Evolutionary conservation across 2,329 filamentous ascomycete genomes (phyloP).

Genomic region (Zasmidium angulare): DNA sequence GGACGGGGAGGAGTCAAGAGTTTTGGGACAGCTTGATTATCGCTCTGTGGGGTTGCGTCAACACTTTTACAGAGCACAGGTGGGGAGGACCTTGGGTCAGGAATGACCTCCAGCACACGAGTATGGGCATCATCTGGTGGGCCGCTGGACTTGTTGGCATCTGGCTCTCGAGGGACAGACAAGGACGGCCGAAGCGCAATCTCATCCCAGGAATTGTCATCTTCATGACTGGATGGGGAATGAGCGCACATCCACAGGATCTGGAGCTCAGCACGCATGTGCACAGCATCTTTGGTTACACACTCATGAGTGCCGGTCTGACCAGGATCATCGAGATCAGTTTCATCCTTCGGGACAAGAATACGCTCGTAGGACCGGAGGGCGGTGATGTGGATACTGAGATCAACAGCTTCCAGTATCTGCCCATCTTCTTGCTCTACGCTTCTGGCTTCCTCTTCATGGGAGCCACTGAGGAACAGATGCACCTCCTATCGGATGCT

Average conservation of each 20-base stretch:
- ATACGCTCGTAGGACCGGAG: slow-evolving; percentile 34
- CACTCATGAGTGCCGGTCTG: slow-evolving; percentile 84
- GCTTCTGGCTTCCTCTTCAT: slow-evolving; percentile 96
- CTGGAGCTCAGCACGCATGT: slow-evolving; percentile 82
- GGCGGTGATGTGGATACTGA: slow-evolving; percentile 35
- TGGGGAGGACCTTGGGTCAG: slow-evolving; percentile 88
- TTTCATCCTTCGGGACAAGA: slow-evolving; percentile 77
- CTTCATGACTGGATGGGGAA: slow-evolving; percentile 88
- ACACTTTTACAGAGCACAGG: slow-evolving; percentile 95
- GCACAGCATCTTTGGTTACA: slow-evolving; percentile 89
- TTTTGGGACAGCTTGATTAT: slow-evolving; percentile 95
- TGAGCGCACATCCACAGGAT: slow-evolving; percentile 87
- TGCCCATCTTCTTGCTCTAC: slow-evolving; percentile 63
- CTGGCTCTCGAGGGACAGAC: slow-evolving; percentile 82
- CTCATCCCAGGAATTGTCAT: slow-evolving; percentile 91
- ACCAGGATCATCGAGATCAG: slow-evolving; percentile 86
- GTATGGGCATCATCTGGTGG: slow-evolving; percentile 99
- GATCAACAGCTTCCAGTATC: slow-evolving; percentile 52
- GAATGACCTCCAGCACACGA: slow-evolving; percentile 96
- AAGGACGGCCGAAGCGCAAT: slow-evolving; percentile 86
- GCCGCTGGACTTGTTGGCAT: slow-evolving; percentile 85
- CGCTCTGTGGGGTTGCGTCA: slow-evolving; percentile 92
- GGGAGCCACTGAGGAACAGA: slow-evolving; percentile 96
- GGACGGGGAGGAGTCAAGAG: slow-evolving; percentile 84
- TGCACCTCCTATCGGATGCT: slow-evolving; percentile 71